Percentiles rank a stretch among this genome's conserved stretches.
Evolutionary conservation across 192 early-diverging fungal species (phyloP).

Genomic region (Umbelopsis sp.): DNA sequence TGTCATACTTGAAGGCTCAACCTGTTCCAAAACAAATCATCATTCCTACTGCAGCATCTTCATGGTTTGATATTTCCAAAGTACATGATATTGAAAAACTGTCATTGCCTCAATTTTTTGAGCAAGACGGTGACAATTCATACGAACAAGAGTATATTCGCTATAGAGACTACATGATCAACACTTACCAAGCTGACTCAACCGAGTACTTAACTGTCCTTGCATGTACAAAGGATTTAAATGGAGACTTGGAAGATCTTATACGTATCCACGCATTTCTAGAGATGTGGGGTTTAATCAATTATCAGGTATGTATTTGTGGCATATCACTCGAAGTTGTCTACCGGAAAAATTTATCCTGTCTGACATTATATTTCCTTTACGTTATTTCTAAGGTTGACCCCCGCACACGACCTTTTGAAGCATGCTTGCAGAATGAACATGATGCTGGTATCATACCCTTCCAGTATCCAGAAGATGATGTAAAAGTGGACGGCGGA

Average conservation of each 20-base stretch:
- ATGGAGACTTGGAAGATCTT: conserved; percentile 91
- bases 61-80: conserved; percentile 80
- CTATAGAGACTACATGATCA: conserved; percentile 93
- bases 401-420: conserved; percentile 88
- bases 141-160: conserved; percentile 73
- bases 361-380: too few relatives aligned
- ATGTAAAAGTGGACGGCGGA: not conserved
- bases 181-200: conserved; percentile 92
- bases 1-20: conserved; percentile 15
- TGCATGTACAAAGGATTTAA: conserved; percentile 89
- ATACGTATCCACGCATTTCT: conserved; percentile 95
- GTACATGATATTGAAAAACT: conserved; percentile 85
- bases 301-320: conserved; percentile 76
- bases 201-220: conserved; percentile 92
- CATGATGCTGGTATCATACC: conserved; percentile 89
- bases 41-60: conserved; percentile 38
- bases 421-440: conserved; percentile 86
- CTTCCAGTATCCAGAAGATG: conserved; percentile 47
- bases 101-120: conserved; percentile 94
- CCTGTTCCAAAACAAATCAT: conserved; percentile 9
- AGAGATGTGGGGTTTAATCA: conserved; percentile 95
- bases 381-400: conserved; percentile 72
- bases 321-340: not conserved
- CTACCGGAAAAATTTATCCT: not conserved
- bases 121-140: conserved; percentile 79